These are phyloP conservation scores for Globisporangium alternatum DNA, from an alignment of 352 stramenopile species.

Conservation along the genomic window DNA sequence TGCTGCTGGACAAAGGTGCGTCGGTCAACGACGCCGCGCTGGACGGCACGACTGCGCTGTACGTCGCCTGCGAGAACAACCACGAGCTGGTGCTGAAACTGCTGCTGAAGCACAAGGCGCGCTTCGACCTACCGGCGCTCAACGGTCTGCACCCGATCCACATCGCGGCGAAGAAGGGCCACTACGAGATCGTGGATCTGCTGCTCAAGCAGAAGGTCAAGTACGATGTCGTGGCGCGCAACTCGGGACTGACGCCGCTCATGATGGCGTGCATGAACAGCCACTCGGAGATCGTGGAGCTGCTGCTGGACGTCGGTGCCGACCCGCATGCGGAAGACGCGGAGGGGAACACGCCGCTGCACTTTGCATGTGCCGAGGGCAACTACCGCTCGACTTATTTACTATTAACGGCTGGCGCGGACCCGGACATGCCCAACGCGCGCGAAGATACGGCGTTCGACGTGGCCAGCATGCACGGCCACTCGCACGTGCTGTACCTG, in stretches of 20 bases:
- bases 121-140: slow-evolving; percentile 31
- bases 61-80: slow-evolving; percentile 61
- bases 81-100: slow-evolving; percentile 50
- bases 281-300: slow-evolving; percentile 59
- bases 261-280: slow-evolving; percentile 64
- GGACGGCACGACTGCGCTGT: slow-evolving; percentile 55
- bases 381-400: slow-evolving; percentile 80
- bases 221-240: slow-evolving; percentile 44
- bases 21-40: slow-evolving; percentile 47
- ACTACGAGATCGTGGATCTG: slow-evolving; percentile 39
- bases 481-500: slow-evolving; percentile 73
- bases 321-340: slow-evolving; percentile 75
- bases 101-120: slow-evolving; percentile 59
- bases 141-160: slow-evolving; percentile 64
- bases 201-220: slow-evolving; percentile 43
- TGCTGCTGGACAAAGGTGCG: slow-evolving; percentile 70
- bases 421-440: slow-evolving; percentile 83
- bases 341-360: slow-evolving; percentile 79
- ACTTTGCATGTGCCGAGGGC: slow-evolving; percentile 69
- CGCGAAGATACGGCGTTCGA: slow-evolving; percentile 80
- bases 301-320: slow-evolving; percentile 66
- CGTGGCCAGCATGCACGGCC: slow-evolving; percentile 57
- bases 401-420: slow-evolving; percentile 75
- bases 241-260: slow-evolving; percentile 53
- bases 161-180: slow-evolving; percentile 53